Base-by-base conservation (phyloP, 768 basidiomycete genomes). In the Leccinum subtestaceum region DNA sequence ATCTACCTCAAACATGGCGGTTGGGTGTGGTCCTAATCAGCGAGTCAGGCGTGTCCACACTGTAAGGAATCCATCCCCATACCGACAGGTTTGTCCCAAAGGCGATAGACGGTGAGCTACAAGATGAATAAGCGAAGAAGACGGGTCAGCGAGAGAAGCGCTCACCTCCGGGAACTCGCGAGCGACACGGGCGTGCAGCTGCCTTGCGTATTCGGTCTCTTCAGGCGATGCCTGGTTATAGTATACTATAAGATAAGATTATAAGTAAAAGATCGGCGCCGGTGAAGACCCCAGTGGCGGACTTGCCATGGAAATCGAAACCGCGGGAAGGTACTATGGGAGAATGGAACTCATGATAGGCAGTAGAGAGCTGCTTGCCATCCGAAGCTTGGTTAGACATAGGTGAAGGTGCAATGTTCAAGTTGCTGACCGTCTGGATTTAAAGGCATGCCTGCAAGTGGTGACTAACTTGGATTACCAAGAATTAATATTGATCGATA, bases 241-340 rank as follows among this genome's bases (percentile, higher is more conserved):
- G 63, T 89, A 90, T 23, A 89, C 87, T 87, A 54, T 15, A 31
- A 3, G 2, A 54, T 15, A 31, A 3, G 2, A 47, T 17, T 3
- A 0, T 65, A 2, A 63, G 67, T 9, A 9, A 21, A 0, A 7
- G 2, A 19, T 43, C 11, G n/a, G n/a, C n/a, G 40, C 0, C 19
- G 40, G 40, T 11, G n/a, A 2, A 19, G 17, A 5, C 0, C 31
- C 21, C 21, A 21, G 21, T 32, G 31, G 31, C 1, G 31, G 40
- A 51, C 85, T 72, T 58, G 85, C 88, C 80, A 66, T 90, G 88
- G 65, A 90, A 89, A 69, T 90, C 88, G 61, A 89, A 89, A 1
- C 84, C 87, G 52, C n/a, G 86, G 82, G 52, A 81, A 81, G 31
- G 40, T 9, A 76, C 40, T 43, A 74, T 84, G 9, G 84, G 86